Conservation (phyloP, 495 filamentous ascomycete species). For the Aspergillus asperescens region DNA sequence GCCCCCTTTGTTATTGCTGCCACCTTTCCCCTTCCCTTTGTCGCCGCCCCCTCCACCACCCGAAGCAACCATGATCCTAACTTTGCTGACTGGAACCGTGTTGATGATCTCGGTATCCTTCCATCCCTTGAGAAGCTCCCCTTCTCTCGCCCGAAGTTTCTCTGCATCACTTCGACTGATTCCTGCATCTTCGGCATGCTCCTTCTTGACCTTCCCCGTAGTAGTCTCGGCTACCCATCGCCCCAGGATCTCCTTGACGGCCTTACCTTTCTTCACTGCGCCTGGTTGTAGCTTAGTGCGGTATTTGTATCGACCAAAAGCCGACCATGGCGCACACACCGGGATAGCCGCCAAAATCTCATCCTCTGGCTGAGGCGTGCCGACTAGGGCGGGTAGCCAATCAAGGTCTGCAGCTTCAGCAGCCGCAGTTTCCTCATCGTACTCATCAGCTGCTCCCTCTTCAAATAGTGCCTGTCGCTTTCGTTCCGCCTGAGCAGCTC, state of each 20-base stretch:
- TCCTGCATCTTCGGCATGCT: slow-evolving; percentile 43
- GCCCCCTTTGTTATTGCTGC: slow-evolving; percentile 36
- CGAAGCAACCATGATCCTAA: slow-evolving; percentile 69
- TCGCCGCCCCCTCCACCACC: slow-evolving; percentile 39
- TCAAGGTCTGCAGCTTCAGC: slow-evolving; percentile 46
- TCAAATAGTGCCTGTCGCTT: slow-evolving; percentile 54
- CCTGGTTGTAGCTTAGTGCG: slow-evolving; percentile 91
- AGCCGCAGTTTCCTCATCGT: slow-evolving; percentile 49
- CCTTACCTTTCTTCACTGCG: slow-evolving; percentile 86
- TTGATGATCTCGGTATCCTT: slow-evolving; percentile 80
- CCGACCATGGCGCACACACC: slow-evolving; percentile 84
- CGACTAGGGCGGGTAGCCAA: slow-evolving; percentile 69
- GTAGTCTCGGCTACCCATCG: slow-evolving; percentile 60
- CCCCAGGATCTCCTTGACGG: slow-evolving; percentile 78
- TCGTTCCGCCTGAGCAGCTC: slow-evolving; percentile 56
- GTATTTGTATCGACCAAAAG: slow-evolving; percentile 75
- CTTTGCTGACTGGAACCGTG: slow-evolving; percentile 75
- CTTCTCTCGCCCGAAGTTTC: slow-evolving; percentile 74
- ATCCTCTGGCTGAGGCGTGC: slow-evolving; percentile 71
- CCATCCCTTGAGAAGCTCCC: slow-evolving; percentile 72
- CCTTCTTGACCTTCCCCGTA: slow-evolving; percentile 45
- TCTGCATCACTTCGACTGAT: slow-evolving; percentile 62
- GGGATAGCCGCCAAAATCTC: slow-evolving; percentile 87
- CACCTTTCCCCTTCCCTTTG: slow-evolving; percentile 43
- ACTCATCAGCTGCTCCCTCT: slow-evolving; percentile 50